Percentiles rank a stretch among this genome's conserved stretches.
phyloP scores from a whole-genome alignment of 2,329 filamentous ascomycete genomes.

The Claviceps pusilla region DNA sequence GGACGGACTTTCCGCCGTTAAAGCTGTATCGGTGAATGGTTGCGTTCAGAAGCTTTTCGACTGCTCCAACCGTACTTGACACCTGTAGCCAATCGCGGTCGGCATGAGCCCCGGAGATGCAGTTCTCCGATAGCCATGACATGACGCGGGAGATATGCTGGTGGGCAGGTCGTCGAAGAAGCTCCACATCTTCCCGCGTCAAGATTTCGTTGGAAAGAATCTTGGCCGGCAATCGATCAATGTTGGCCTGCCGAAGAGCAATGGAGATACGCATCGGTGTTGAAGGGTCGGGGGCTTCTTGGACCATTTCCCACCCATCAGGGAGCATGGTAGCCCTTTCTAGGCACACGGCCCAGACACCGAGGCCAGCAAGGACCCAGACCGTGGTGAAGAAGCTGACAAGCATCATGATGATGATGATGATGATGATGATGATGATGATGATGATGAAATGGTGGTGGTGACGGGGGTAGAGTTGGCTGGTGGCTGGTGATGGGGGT shows the following conservation, averaged over 20 bases:
- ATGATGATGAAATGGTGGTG: no score
- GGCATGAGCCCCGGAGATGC: constrained; percentile 17
- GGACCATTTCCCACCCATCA: constrained; percentile 16
- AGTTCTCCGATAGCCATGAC: constrained; percentile 26
- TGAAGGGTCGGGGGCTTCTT: constrained; percentile 10
- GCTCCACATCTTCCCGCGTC: constrained; percentile 19
- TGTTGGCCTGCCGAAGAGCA: constrained; percentile 18
- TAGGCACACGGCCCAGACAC: constrained; percentile 11
- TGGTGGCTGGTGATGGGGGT: no score
- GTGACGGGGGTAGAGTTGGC: no score
- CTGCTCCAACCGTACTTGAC: constrained; percentile 23
- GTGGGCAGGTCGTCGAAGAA: constrained; percentile 21
- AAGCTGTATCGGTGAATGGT: constrained; percentile 28
- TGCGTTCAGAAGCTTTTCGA: constrained; percentile 26
- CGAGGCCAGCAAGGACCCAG: constrained; percentile 12
- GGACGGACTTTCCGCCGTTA: constrained; percentile 19
- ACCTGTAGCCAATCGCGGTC: constrained; percentile 29
- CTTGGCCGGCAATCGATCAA: constrained; percentile 13
- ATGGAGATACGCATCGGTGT: constrained; percentile 17
- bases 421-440: no score
- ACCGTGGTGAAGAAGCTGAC: constrained; percentile 6
- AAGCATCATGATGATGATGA: constrained; percentile 3
- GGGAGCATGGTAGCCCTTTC: constrained; percentile 16
- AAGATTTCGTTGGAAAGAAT: constrained; percentile 17
- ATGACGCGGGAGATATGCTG: constrained; percentile 22